Conservation (phyloP, 768 basidiomycete genomes). For the Daedalea quercina region DNA sequence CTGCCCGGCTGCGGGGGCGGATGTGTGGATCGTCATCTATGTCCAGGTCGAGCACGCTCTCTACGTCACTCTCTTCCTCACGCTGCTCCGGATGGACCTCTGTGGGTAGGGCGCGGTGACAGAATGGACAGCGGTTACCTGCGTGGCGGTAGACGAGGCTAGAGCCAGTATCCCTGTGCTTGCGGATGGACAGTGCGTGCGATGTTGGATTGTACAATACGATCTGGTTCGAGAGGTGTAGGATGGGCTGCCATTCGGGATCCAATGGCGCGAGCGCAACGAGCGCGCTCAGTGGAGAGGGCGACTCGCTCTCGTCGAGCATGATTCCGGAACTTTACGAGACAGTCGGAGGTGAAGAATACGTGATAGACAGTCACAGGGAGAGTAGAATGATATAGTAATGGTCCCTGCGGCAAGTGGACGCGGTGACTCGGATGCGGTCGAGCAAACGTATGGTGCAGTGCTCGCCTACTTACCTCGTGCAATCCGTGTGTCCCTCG, state of each 20-base stretch:
- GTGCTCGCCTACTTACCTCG: too few relatives aligned
- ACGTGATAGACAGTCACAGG: too few relatives aligned
- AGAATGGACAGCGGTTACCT: constrained; percentile 58
- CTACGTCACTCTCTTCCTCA: constrained; percentile 3
- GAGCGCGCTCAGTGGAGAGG: constrained; percentile 9
- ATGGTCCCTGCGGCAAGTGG: too few relatives aligned
- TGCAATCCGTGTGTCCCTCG: too few relatives aligned
- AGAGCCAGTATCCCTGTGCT: constrained; percentile 10
- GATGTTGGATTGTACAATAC: constrained; percentile 84
- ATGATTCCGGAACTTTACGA: too few relatives aligned
- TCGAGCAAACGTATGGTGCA: too few relatives aligned
- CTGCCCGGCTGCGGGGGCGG: constrained; percentile 43
- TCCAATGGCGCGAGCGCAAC: constrained; percentile 19
- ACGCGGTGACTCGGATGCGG: too few relatives aligned
- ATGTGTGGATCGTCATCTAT: constrained; percentile 26
- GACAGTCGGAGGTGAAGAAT: too few relatives aligned
- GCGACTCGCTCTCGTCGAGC: constrained; percentile 11
- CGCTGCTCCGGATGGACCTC: constrained; percentile 26
- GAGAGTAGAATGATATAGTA: too few relatives aligned
- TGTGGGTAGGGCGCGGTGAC: constrained; percentile 52
- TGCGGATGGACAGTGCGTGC: constrained; percentile 69
- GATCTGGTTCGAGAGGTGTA: constrained; percentile 79
- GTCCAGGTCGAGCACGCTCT: constrained; percentile 15
- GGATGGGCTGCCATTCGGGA: constrained; percentile 67
- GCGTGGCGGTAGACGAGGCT: constrained; percentile 7